phyloP scores from a whole-genome alignment of 1,139 yeast species.

The Casaregolazyma suthepensis region DNA sequence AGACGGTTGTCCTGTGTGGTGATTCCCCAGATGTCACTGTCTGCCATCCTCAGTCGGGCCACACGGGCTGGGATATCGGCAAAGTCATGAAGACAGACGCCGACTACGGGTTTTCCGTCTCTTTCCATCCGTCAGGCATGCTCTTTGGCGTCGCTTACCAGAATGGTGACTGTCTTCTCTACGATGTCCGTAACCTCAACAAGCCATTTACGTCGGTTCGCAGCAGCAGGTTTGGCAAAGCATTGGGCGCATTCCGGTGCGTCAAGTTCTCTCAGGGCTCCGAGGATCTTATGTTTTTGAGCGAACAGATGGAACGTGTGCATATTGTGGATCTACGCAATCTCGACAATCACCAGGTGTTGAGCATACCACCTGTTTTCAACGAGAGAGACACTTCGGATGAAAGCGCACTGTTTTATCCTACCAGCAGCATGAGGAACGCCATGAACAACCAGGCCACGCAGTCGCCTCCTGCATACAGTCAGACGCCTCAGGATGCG shows the following conservation, averaged over 20 bases:
- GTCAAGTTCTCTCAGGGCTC: slow-evolving; percentile 65
- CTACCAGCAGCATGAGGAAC: neutral
- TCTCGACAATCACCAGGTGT: slow-evolving; percentile 67
- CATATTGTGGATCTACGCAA: slow-evolving; percentile 76
- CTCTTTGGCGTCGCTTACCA: slow-evolving; percentile 79
- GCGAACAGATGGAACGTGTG: slow-evolving; percentile 82
- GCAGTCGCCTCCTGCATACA: neutral
- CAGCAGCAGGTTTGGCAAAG: slow-evolving; percentile 30
- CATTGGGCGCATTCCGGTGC: slow-evolving; percentile 55
- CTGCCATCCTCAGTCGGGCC: slow-evolving; percentile 33
- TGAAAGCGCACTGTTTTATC: neutral
- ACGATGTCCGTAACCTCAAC: slow-evolving; percentile 60
- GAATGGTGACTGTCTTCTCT: slow-evolving; percentile 72
- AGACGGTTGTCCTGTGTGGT: slow-evolving; percentile 52
- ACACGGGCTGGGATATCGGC: slow-evolving; percentile 23
- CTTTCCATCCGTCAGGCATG: slow-evolving; percentile 67
- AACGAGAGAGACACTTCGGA: slow-evolving; percentile 5
- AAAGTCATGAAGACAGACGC: slow-evolving; percentile 49
- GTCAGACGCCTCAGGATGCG: neutral
- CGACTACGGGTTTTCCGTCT: slow-evolving; percentile 78
- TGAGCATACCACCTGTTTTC: slow-evolving; percentile 28
- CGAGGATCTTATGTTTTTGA: slow-evolving; percentile 67
- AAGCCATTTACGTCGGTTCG: slow-evolving; percentile 35
- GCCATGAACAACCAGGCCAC: neutral
- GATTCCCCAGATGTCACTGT: slow-evolving; percentile 50